Evolutionary conservation across 2,329 filamentous ascomycete species (phyloP).

Genomic region (Xylaria polymorpha): DNA sequence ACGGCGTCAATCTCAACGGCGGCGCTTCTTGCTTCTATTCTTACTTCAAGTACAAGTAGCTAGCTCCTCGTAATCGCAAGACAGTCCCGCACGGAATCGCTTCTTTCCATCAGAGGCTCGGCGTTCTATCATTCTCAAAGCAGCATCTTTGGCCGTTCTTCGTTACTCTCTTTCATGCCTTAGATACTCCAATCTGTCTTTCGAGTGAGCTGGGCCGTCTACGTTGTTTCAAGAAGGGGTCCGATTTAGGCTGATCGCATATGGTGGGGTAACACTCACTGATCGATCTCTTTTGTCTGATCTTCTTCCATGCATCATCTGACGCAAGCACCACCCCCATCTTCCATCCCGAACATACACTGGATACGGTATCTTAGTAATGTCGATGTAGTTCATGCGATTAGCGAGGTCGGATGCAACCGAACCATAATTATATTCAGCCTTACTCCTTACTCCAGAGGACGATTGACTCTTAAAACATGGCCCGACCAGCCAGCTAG

Average conservation of each 20-base stretch:
- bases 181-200: not conserved
- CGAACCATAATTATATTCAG: conserved; percentile 11
- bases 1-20: conserved; percentile 18
- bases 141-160: not conserved
- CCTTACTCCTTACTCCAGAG: conserved; percentile 7
- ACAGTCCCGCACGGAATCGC: not conserved
- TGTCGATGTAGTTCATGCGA: conserved; percentile 22
- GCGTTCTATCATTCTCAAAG: not conserved
- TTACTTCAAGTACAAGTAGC: conserved; percentile 14
- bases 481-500: not conserved
- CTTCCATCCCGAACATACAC: conserved; percentile 2
- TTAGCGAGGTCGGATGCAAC: conserved; percentile 19
- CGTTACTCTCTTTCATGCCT: conserved; percentile 2
- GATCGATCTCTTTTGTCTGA: conserved; percentile 27
- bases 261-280: not conserved
- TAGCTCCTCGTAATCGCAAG: conserved; percentile 3
- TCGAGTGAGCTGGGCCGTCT: not conserved
- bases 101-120: not conserved
- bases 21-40: conserved; percentile 15
- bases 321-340: conserved; percentile 20
- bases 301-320: conserved; percentile 27
- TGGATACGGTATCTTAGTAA: not conserved
- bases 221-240: not conserved
- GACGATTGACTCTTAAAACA: not conserved
- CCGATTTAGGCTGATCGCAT: conserved; percentile 29